A percentile compares a stretch with the other conserved stretches of the same genome.
Evolutionary conservation across 805 yeast genomes (phyloP).

Genomic region (Yarrowia sp.): DNA sequence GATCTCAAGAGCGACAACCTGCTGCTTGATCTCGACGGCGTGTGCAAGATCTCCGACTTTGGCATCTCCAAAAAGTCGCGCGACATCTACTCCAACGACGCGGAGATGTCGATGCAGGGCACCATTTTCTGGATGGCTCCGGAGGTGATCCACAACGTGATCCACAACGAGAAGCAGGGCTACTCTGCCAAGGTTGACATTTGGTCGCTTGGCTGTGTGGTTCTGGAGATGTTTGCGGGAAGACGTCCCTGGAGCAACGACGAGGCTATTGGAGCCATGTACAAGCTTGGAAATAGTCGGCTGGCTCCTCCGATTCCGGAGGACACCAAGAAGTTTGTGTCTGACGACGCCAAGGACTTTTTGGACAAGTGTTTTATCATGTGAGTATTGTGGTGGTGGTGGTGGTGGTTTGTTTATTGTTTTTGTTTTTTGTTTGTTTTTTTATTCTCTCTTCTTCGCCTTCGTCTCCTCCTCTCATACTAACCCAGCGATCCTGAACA

Average conservation of each 20-base stretch:
- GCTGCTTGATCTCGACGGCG: conserved; percentile 83
- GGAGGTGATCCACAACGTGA: conserved; percentile 86
- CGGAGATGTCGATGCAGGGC: conserved; percentile 98
- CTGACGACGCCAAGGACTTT: conserved; percentile 65
- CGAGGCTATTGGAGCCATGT: conserved; percentile 92
- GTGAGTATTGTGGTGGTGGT: background rate
- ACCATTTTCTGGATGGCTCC: conserved; percentile 99
- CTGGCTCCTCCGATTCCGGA: conserved; percentile 95
- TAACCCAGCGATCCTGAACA: conserved; percentile 58
- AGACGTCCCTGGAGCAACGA: conserved; percentile 96
- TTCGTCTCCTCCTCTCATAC: too few relatives aligned
- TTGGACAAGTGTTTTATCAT: conserved; percentile 65
- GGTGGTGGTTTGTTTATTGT: background rate
- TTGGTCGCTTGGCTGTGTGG: conserved; percentile 98
- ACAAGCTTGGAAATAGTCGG: conserved; percentile 77
- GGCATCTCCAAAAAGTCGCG: conserved; percentile 87
- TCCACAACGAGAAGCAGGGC: conserved; percentile 73
- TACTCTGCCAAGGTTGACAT: conserved; percentile 97
- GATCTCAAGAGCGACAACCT: conserved; percentile 94
- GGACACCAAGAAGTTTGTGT: conserved; percentile 67
- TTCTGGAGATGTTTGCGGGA: conserved; percentile 96
- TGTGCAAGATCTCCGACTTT: conserved; percentile 93
- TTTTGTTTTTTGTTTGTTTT: conserved; percentile 28
- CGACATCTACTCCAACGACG: conserved; percentile 84
- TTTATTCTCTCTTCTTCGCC: too few relatives aligned